Conservation (phyloP, 495 filamentous ascomycete species). For the Annulohypoxylon bovei region DNA sequence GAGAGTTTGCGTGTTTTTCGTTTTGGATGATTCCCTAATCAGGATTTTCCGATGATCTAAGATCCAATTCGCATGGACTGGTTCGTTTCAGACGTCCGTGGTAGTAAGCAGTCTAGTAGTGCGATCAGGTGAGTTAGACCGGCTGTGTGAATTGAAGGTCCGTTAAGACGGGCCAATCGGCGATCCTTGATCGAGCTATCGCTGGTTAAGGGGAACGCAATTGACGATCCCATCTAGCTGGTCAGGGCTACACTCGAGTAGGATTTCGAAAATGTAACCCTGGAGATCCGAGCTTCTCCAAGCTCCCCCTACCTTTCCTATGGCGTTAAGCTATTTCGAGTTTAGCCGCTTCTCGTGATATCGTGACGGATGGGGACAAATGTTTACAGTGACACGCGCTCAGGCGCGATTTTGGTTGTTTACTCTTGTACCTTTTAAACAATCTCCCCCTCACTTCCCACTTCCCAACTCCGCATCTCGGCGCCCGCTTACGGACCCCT, state of each 20-base stretch:
- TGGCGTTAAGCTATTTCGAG: slow-evolving; percentile 32
- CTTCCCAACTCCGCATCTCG: slow-evolving; percentile 38
- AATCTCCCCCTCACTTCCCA: not conserved
- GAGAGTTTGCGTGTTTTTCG: slow-evolving; percentile 11
- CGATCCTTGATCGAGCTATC: slow-evolving; percentile 24
- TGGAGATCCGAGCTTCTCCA: slow-evolving; percentile 36
- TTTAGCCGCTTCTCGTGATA: slow-evolving; percentile 42
- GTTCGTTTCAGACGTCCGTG: slow-evolving; percentile 37
- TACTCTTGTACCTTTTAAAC: slow-evolving; percentile 41
- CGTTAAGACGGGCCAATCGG: slow-evolving; percentile 32
- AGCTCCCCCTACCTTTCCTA: slow-evolving; percentile 15
- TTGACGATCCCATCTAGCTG: slow-evolving; percentile 33
- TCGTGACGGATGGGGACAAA: slow-evolving; percentile 30
- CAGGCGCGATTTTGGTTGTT: slow-evolving; percentile 37
- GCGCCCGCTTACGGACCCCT: slow-evolving; percentile 32
- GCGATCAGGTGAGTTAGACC: slow-evolving; percentile 35
- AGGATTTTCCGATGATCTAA: slow-evolving; percentile 40
- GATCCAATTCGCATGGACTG: slow-evolving; percentile 36
- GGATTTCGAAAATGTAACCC: slow-evolving; percentile 39
- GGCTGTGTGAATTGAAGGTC: slow-evolving; percentile 39
- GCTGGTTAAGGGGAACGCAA: slow-evolving; percentile 32
- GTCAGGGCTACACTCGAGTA: slow-evolving; percentile 28
- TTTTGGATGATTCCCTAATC: slow-evolving; percentile 13
- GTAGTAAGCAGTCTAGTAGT: slow-evolving; percentile 1
- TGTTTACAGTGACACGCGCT: slow-evolving; percentile 44